Base-by-base conservation (phyloP, 208 protist genomes). In the Histomonas meleagridis region DNA sequence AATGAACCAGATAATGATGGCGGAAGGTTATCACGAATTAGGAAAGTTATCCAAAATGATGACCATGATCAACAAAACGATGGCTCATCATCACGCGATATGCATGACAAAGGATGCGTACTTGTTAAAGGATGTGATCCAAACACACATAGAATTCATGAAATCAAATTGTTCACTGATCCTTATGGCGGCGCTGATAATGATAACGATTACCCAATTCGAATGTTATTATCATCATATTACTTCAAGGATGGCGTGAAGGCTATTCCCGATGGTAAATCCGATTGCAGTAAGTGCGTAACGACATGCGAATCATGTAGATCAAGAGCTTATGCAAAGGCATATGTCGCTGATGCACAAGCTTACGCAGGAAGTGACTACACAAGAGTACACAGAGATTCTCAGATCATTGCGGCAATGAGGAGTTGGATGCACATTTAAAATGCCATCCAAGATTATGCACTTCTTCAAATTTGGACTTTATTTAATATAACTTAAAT, bases 371-470 rank as follows among this genome's bases (percentile, higher is more conserved):
- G 53, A 32, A 23, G 49, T 9, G 1, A 21, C 5, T 95, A 95
- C 57, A 95, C 94, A 4, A 55, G 94, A n/a, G 92, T 95, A 69
- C 94, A 95, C 90, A 32, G 94, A n/a, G 94, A 95, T 72, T 38
- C 0, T n/a, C 1, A 0, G 32, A 94, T 95, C 48, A 92, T 95
- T 79, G 32, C 46, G 32, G 95, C 95, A 26, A 95, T 95, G 95
- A 49, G 93, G 43, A 35, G 9, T n/a, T 95, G 94, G 94, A 95
- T 95, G 94, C n/a, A n/a, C n/a, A n/a, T n/a, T n/a, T n/a, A n/a
- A n/a, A n/a, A n/a, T n/a, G n/a, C n/a, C n/a, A n/a, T n/a, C n/a
- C n/a, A n/a, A n/a, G n/a, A n/a, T n/a, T n/a, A n/a, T n/a, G n/a
- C n/a, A n/a, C n/a, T n/a, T n/a, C n/a, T n/a, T n/a, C n/a, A n/a